Percentiles rank a stretch among this genome's conserved stretches.
phyloP scores from a whole-genome alignment of 805 yeast genomes.

The Barnettozyma wickerhamii region DNA sequence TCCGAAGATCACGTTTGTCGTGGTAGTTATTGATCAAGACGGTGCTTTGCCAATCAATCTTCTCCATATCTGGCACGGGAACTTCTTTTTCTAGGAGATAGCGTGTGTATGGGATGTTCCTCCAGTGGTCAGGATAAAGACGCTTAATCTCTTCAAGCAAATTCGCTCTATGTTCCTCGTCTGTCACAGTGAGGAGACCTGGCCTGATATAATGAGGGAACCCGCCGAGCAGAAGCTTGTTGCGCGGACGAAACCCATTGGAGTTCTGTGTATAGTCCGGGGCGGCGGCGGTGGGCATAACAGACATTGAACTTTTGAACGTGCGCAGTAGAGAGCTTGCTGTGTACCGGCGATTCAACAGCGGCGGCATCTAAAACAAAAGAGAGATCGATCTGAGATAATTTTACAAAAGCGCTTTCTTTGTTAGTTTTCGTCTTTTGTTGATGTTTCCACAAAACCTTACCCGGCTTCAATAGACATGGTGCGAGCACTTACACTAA shows the following conservation, averaged over 20 bases:
- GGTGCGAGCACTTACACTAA: no score
- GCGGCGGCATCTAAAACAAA: no score
- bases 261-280: neutral
- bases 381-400: no score
- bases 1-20: neutral
- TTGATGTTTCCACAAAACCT: no score
- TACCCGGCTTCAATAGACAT: no score
- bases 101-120: neutral
- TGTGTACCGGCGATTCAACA: no score
- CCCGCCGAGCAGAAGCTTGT: neutral
- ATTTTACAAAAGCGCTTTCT: no score
- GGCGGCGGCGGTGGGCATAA: no score
- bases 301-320: no score
- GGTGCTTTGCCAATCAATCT: neutral
- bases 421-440: no score
- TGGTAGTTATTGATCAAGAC: neutral
- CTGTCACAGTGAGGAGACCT: neutral
- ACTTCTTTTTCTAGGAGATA: neutral
- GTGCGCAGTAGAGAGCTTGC: no score
- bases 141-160: neutral
- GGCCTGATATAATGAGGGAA: neutral
- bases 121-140: neutral
- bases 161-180: neutral
- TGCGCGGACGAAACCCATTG: neutral
- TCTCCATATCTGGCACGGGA: neutral